Conservation (phyloP, 768 basidiomycete species). For the Mycena haematopus region DNA sequence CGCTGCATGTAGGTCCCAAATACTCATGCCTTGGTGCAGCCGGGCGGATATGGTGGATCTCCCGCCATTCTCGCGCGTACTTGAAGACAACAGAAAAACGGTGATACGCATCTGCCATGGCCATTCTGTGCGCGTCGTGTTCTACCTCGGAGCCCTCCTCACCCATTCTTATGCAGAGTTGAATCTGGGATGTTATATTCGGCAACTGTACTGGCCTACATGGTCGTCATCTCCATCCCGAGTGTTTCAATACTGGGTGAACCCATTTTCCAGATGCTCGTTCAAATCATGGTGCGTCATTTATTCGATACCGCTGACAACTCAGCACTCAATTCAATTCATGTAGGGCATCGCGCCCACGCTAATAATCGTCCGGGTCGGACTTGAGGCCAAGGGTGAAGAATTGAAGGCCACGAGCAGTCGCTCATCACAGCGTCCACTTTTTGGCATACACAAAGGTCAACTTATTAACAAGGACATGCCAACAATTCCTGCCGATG, state of each 20-base stretch:
- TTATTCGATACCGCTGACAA: neutral
- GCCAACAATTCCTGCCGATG: neutral
- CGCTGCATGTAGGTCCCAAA: neutral
- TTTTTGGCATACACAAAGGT: no score
- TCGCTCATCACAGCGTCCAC: neutral
- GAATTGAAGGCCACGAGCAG: neutral
- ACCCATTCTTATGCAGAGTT: neutral
- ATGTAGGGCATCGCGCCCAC: constrained; percentile 41
- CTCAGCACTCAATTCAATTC: neutral
- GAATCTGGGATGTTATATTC: constrained; percentile 3
- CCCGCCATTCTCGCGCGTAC: constrained; percentile 34
- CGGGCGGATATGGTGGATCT: constrained; percentile 41
- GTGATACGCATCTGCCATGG: constrained; percentile 37
- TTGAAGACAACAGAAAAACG: constrained; percentile 33
- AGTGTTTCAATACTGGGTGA: neutral
- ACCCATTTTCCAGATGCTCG: neutral
- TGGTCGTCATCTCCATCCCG: neutral
- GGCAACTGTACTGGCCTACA: neutral
- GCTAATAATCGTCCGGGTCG: constrained; percentile 41
- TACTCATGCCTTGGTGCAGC: constrained; percentile 25
- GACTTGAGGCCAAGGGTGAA: constrained; percentile 31
- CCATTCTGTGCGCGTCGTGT: constrained; percentile 35
- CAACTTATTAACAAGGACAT: no score
- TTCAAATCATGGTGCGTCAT: constrained; percentile 33
- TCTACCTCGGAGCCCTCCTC: neutral